Percentiles rank a stretch among this genome's conserved stretches.
Conservation (phyloP, 768 basidiomycete genomes). For the Gloeopeniophorella convolvens region DNA sequence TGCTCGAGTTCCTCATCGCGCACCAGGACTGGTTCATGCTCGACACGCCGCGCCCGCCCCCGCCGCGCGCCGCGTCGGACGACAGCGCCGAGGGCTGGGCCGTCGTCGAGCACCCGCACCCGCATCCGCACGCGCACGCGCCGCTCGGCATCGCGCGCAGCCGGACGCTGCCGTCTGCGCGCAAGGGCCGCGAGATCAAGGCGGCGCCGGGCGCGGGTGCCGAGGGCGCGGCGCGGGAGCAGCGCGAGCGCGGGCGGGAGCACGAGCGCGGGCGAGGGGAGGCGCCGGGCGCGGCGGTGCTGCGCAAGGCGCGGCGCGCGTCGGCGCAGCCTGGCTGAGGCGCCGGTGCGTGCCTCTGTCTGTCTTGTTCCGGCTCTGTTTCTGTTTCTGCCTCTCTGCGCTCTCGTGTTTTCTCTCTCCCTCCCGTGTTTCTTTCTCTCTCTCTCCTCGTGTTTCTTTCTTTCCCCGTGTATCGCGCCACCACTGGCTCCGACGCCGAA, state of each 20-base stretch:
- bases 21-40: slow-evolving; percentile 95
- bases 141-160: slow-evolving; percentile 48
- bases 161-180: slow-evolving; percentile 54
- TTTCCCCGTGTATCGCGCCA: too few species aligned
- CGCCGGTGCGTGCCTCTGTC: too few species aligned
- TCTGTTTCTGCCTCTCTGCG: neutral
- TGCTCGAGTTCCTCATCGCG: slow-evolving; percentile 93
- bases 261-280: too few species aligned
- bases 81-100: slow-evolving; percentile 33
- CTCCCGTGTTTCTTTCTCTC: neutral
- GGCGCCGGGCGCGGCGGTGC: neutral
- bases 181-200: slow-evolving; percentile 9
- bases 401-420: neutral
- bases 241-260: neutral
- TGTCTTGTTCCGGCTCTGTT: neutral
- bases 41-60: slow-evolving; percentile 70
- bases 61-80: slow-evolving; percentile 25
- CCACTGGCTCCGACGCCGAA: too few species aligned
- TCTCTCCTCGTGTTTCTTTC: neutral
- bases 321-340: slow-evolving; percentile 11
- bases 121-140: slow-evolving; percentile 8
- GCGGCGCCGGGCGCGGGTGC: neutral
- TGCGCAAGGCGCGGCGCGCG: slow-evolving; percentile 15
- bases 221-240: neutral
- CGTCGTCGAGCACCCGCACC: slow-evolving; percentile 22